A percentile compares a stretch with the other conserved stretches of the same genome.
These are phyloP conservation scores for Pezicula carpinea DNA, from an alignment of 2,329 filamentous ascomycete species.

Conservation along the genomic window DNA sequence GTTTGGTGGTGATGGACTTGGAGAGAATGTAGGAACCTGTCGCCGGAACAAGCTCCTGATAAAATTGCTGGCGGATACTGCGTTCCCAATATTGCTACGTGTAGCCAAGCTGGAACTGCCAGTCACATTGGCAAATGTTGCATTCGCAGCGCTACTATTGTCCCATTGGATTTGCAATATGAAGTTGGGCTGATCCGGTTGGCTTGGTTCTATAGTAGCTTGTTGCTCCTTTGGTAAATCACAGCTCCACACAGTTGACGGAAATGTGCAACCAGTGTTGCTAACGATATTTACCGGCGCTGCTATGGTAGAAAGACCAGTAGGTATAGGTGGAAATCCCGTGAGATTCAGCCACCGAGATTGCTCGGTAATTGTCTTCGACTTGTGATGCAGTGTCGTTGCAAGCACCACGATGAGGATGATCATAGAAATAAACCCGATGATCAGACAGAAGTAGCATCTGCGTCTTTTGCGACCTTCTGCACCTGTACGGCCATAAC, in stretches of 20 bases:
- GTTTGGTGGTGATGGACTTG: slow-evolving; percentile 41
- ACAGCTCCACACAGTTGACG: slow-evolving; percentile 80
- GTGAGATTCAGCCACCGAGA: slow-evolving; percentile 79
- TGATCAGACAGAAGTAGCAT: slow-evolving; percentile 50
- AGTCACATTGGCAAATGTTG: slow-evolving; percentile 36
- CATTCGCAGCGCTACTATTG: slow-evolving; percentile 44
- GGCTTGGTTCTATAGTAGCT: slow-evolving; percentile 55
- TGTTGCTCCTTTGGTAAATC: slow-evolving; percentile 76
- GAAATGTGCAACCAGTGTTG: slow-evolving; percentile 66
- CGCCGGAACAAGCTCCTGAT: slow-evolving; percentile 26
- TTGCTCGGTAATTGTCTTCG: slow-evolving; percentile 30
- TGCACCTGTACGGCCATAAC: slow-evolving; percentile 57
- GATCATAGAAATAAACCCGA: slow-evolving; percentile 48
- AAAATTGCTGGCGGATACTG: slow-evolving; percentile 28
- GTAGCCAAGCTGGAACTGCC: slow-evolving; percentile 20
- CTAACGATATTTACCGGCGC: slow-evolving; percentile 62
- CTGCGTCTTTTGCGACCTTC: slow-evolving; percentile 61
- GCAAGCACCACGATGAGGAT: slow-evolving; percentile 54
- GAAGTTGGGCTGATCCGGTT: slow-evolving; percentile 70
- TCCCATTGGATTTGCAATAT: slow-evolving; percentile 74
- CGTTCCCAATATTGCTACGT: slow-evolving; percentile 21
- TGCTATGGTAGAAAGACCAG: slow-evolving; percentile 74
- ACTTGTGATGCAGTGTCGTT: slow-evolving; percentile 44
- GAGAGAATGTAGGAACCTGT: slow-evolving; percentile 34
- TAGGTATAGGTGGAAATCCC: slow-evolving; percentile 80